Evolutionary conservation across 225 moss, liverwort and hornwort genomes (phyloP).

Genomic region (Takakia lepidozioides): DNA sequence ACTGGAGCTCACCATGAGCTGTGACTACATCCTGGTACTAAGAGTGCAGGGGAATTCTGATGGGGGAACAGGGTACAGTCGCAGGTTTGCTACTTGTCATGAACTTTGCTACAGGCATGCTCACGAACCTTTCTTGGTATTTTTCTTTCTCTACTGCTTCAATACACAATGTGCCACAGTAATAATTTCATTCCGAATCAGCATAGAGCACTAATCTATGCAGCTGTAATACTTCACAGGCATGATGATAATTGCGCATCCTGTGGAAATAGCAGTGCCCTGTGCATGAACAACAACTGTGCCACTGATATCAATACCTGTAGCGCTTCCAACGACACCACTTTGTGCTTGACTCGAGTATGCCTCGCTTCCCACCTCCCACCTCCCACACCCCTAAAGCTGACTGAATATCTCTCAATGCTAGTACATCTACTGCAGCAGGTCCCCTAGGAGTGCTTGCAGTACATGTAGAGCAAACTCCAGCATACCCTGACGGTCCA

Average conservation of each 20-base stretch:
- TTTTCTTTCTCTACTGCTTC: not conserved
- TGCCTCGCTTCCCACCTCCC: not conserved
- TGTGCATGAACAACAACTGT: slow-evolving; percentile 40
- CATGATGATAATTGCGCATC: slow-evolving; percentile 35
- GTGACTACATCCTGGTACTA: too few species aligned
- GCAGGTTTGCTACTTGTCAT: slow-evolving; percentile 45
- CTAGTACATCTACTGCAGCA: too few species aligned
- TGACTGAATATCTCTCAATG: not conserved
- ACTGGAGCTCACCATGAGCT: not conserved
- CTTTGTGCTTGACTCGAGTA: slow-evolving; percentile 39
- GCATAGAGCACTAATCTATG: not conserved
- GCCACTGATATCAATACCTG: slow-evolving; percentile 23
- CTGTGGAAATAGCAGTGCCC: slow-evolving; percentile 31
- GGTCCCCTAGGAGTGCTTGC: too few species aligned
- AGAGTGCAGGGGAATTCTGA: too few species aligned
- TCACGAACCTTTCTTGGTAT: slow-evolving; percentile 29
- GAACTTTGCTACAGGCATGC: slow-evolving; percentile 28
- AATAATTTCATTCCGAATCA: not conserved
- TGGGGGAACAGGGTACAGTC: slow-evolving; percentile 30
- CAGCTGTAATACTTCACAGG: slow-evolving; percentile 10
- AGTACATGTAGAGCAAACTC: too few species aligned
- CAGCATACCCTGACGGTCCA: too few species aligned
- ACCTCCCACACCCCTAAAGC: not conserved
- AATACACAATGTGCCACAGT: too few species aligned
- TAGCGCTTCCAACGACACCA: slow-evolving; percentile 23